phyloP scores from a whole-genome alignment of 257 asterid genomes.

The Osmanthus fragrans region DNA sequence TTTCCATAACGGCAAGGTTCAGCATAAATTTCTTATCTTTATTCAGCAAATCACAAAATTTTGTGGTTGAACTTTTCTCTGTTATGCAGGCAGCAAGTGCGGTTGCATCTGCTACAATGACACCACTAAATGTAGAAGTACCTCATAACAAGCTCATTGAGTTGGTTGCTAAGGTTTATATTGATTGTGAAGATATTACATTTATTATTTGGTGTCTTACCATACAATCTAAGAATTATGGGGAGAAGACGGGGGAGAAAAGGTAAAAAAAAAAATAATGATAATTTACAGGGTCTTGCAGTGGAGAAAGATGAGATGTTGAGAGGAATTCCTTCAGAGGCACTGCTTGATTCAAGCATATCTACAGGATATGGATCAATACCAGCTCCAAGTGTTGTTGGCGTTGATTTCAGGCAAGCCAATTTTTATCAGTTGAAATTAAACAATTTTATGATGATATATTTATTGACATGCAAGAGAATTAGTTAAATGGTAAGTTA shows the following conservation, averaged over 20 bases:
- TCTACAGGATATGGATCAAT: conserved; percentile 64
- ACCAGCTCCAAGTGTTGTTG: conserved; percentile 58
- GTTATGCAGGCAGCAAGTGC: conserved; percentile 72
- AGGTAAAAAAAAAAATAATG: conserved; percentile 10
- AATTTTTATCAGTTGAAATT: conserved; percentile 10
- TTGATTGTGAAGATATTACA: conserved; percentile 19
- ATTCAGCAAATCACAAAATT: neutral
- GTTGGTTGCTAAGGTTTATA: conserved; percentile 78
- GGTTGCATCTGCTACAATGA: conserved; percentile 87
- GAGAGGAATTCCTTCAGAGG: conserved; percentile 54
- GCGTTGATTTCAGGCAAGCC: conserved; percentile 73
- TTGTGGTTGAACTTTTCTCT: neutral
- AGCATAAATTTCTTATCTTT: conserved; percentile 6
- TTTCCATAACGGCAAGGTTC: neutral
- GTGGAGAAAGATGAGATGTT: conserved; percentile 72
- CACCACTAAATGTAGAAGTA: conserved; percentile 70
- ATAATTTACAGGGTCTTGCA: conserved; percentile 83
- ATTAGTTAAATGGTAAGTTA: conserved; percentile 7
- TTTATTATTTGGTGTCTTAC: conserved; percentile 16
- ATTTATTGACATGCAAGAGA: neutral
- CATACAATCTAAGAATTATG: conserved; percentile 15
- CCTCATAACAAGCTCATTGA: conserved; percentile 81
- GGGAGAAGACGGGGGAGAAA: neutral
- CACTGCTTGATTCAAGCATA: conserved; percentile 50
- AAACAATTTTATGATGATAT: neutral